Base-by-base conservation (phyloP, 768 basidiomycete species). In the Mycena albidolilacea region DNA sequence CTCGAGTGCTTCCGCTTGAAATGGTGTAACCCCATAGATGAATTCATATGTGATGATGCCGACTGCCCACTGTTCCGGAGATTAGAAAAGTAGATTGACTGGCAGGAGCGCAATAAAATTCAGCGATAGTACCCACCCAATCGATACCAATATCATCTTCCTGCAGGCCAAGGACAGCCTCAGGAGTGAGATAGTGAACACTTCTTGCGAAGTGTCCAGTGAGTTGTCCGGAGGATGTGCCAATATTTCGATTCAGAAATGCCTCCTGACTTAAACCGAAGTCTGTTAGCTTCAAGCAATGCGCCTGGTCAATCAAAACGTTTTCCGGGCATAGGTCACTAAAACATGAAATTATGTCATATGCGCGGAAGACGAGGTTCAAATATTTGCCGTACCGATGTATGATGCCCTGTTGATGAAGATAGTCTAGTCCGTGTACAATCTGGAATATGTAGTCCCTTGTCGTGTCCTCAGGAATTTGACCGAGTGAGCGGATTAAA, bases 271-370 rank as follows among this genome's bases (percentile, higher is more conserved):
- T 60, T n/a, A 67, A 19, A 1, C 67, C 67, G 67, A 67, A 67
- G n/a, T 67, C 67, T 0, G 67, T 39, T 1, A 67, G 57, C 23
- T 60, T 67, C 37, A 67, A 23, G 14, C 57, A 44, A 58, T 67
- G 43, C 14, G 6, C 37, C 9, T 59, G 23, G 35, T 59, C 67
- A 7, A 67, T 60, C 19, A 67, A 50, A 17, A 67, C 39, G 21
- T 67, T 58, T 67, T 60, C 67, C 35, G 67, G 67, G 5, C 67
- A 37, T n/a, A 67, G 58, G 50, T 67, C 58, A 14, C 67, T 67
- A 19, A 15, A 15, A 44, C 1, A 44, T 15, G 43, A 15, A 15
- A 15, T 30, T 30, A 3, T 30, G 30, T 30, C 30, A 30, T 30
- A 30, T 30, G 30, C 30, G 30, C 43, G 43, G 15, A 44, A 44